Conservation (phyloP, 148 eudicot species). For the Gaultheria prostrata region DNA sequence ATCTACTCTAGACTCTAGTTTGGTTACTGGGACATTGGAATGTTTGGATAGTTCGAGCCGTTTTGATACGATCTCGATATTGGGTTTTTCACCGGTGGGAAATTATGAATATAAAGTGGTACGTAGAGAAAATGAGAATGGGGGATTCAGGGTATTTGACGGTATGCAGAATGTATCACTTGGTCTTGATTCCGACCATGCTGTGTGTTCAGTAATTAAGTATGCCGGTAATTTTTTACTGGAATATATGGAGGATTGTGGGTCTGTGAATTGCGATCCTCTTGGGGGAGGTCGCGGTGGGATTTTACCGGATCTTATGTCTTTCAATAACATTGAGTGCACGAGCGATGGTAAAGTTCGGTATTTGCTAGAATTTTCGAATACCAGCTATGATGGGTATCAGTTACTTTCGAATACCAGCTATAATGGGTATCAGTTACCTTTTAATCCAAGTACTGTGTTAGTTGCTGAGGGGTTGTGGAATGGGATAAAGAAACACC, state of each 20-base stretch:
- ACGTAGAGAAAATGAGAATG: slow-evolving; percentile 32
- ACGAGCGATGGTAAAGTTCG: slow-evolving; percentile 38
- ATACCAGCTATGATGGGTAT: slow-evolving; percentile 36
- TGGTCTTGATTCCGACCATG: slow-evolving; percentile 15
- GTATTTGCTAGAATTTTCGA: slow-evolving; percentile 47
- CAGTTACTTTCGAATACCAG: slow-evolving; percentile 44
- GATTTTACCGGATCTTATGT: slow-evolving; percentile 54
- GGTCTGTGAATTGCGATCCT: slow-evolving; percentile 48
- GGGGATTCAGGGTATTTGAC: slow-evolving; percentile 25
- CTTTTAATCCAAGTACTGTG: slow-evolving; percentile 53
- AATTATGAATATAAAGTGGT: slow-evolving; percentile 53
- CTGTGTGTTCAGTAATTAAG: slow-evolving; percentile 28
- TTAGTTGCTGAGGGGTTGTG: slow-evolving; percentile 82
- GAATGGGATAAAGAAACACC: slow-evolving; percentile 47
- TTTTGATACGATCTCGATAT: slow-evolving; percentile 41
- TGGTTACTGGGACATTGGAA: slow-evolving; percentile 64
- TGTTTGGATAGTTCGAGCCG: slow-evolving; percentile 31
- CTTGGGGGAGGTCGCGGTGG: slow-evolving; percentile 37
- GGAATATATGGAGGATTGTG: slow-evolving; percentile 50
- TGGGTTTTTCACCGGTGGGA: slow-evolving; percentile 50
- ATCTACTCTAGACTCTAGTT: slow-evolving; percentile 44
- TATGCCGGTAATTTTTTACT: slow-evolving; percentile 41
- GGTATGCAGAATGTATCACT: slow-evolving; percentile 21
- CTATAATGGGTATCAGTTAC: slow-evolving; percentile 33
- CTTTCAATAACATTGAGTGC: slow-evolving; percentile 55